Evolutionary conservation across 495 filamentous ascomycete genomes (phyloP), one percentile per base, ranked within the genome.

Genomic region (Penicillium daleae): DNA sequence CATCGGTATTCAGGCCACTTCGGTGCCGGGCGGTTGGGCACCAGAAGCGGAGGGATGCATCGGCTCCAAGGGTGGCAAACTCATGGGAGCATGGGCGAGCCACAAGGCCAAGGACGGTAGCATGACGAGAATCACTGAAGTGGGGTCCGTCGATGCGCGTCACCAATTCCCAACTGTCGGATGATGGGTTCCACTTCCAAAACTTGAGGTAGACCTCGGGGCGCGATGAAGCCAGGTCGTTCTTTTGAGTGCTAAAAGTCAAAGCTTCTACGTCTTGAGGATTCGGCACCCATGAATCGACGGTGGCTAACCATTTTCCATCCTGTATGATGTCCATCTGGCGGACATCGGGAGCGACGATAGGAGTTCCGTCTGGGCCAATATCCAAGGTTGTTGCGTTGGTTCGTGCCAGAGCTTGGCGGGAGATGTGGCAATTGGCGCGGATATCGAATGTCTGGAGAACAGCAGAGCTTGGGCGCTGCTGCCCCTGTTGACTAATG

Each of bases 221-320:
- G 21, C 54, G 68, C 27, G 52, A 24, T 7, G 48, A n/a, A 26
- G 54, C 27, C 6, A 69, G 73, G 4, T 68, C 35, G 21, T 71
- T 69, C 26, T 75, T 71, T 33, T 74, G 67, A 12, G 71, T 73
- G 58, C 81, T 74, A 40, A 79, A 74, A 74, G 64, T 78, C 59
- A 81, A 75, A 69, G 79, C 75, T 42, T 80, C 77, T n/a, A 89
- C 54, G 66, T 94, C 91, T 57, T 81, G 79, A 31, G 76, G 74
- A 21, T 88, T 86, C 21, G 92, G 93, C 53, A 79, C 83, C 95
- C 95, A 99, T 60, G 90, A 88, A 68, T 99, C 96, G 4, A 96
- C 84, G 0, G 91, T 97, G 37, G 91, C 92, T 63, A 99, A 82
- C 95, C 95, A 99, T 64, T 87, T 83, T 1, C 93, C 94, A 71